Base-by-base conservation (phyloP, 495 filamentous ascomycete species). In the Venustampulla echinocandica region DNA sequence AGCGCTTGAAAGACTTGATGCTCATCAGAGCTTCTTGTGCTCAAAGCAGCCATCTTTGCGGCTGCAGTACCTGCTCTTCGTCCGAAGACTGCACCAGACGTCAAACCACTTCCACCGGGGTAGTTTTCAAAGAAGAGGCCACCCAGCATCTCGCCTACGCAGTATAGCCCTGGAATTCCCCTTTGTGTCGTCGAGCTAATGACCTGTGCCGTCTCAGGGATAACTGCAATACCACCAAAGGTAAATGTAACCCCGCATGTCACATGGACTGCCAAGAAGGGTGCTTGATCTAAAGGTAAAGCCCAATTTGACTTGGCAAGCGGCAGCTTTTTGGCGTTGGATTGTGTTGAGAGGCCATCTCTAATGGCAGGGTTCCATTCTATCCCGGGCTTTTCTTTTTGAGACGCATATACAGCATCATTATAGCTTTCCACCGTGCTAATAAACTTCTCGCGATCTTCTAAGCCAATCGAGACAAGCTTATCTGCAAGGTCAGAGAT, bases 271-370 rank as follows among this genome's bases (percentile, higher is more conserved):
- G 78, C 78, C 22, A 75, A 51, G 50, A 76, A 84, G 0, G 78
- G 79, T 1, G 57, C 61, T 53, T 68, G 53, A n/a, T 71, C 65
- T 20, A 83, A 57, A 0, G 77, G 67, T 18, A 74, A 38, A 0
- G 79, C 80, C 80, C 80, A 82, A 53, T 84, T 84, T 0, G 75
- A 74, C 58, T 84, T 84, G 0, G 70, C 52, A 1, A 80, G 40
- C 0, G 45, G 17, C 7, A 82, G 52, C 0, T 55, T 42, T 17
- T 15, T 57, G 0, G 27, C 40, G 2, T 52, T 54, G 3, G 68
- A 68, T 48, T 76, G 73, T 21, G 79, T 81, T 1, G 70, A 70
- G 10, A 81, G 45, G 0, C 75, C 74, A 53, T 83, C 77, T 51
- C 63, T 70, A 4, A 76, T 54, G 6, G 72, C 64, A 0, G 79